Evolutionary conservation across 1,284 basidiomycete species (phyloP), one percentile per base, ranked within the genome.

Genomic region (Trichosporon sp.): DNA sequence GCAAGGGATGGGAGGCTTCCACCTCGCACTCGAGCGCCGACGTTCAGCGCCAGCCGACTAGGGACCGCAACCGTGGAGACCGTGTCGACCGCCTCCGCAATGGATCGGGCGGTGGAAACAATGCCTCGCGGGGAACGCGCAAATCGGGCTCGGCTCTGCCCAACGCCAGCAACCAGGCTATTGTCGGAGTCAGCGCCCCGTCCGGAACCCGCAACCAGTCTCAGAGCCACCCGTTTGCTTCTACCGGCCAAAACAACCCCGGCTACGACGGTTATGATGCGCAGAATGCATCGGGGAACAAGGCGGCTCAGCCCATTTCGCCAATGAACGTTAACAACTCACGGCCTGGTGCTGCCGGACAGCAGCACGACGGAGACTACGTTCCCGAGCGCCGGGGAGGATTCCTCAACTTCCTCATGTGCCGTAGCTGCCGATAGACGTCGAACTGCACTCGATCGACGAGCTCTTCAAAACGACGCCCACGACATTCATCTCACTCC

Each of bases 1-100:
- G 93, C 54, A 90, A 92, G 81, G 95, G 95, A 62, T 98, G 95
- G 94, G 94, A 98, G 82, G 86, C 86, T 37, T 88, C 88, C 49
- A 82, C 67, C 2, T 69, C 67, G 74, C 61, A 64, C 54, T 63
- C 65, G 33, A 57, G 58, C 13, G 66, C 69, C 36, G 72, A 73
- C 21, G 73, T 74, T 58, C 60, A 72, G 44, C 65, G 75, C 63
- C 67, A 74, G 70, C 69, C 72, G 73, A 67, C 74, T 70, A 59
- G 75, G 66, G 57, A 76, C 68, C 64, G 78, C 64, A 66, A 76
- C 65, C 64, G 76, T 46, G 65, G 64, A 14, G 82, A 83, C 56
- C 78, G 81, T 49, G 77, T 81, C 11, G 82, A 84, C 63, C 73
- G 80, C 2, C 67, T 81, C 46, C 76, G 82, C 23, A 76, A 71